phyloP scores from a whole-genome alignment of 1,284 basidiomycete species.

The Phaffia rhodozyma region DNA sequence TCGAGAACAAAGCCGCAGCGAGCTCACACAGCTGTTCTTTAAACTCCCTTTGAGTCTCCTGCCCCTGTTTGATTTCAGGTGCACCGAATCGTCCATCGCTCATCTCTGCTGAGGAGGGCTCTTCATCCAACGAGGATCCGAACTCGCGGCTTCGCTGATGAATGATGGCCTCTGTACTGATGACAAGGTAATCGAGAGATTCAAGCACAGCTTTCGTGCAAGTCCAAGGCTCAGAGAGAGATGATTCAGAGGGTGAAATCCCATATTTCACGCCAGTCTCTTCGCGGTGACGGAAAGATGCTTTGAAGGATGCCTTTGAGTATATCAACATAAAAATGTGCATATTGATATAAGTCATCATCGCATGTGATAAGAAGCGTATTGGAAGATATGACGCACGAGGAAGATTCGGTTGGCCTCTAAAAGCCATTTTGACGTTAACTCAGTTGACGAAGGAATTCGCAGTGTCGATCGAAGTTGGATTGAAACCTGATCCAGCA shows the following conservation, averaged over 20 bases:
- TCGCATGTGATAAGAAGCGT: too few relatives aligned
- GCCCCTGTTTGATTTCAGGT: conserved; percentile 20
- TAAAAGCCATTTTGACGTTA: conserved; percentile 41
- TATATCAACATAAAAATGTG: not conserved
- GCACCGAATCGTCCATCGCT: not conserved
- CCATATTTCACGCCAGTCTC: conserved; percentile 64
- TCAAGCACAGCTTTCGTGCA: conserved; percentile 56
- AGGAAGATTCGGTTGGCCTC: conserved; percentile 63
- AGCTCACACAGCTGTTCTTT: conserved; percentile 60
- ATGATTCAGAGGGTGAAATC: conserved; percentile 44
- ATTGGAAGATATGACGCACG: conserved; percentile 37
- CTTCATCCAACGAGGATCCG: conserved; percentile 38
- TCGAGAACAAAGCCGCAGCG: conserved; percentile 54
- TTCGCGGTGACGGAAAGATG: conserved; percentile 60
- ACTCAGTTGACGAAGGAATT: conserved; percentile 27
- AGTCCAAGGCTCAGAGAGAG: conserved; percentile 70
- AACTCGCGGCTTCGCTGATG: conserved; percentile 38
- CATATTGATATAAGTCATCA: not conserved
- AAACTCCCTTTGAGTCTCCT: conserved; percentile 26
- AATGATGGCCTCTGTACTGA: conserved; percentile 46
- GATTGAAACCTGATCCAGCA: conserved; percentile 31
- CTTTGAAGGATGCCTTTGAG: conserved; percentile 53
- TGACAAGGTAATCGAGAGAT: conserved; percentile 58
- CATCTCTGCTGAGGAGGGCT: conserved; percentile 10
- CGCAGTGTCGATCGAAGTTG: conserved; percentile 24